Evolutionary conservation across 768 basidiomycete species (phyloP), one percentile per base, ranked within the genome.

Genomic region (Mycena crocata): DNA sequence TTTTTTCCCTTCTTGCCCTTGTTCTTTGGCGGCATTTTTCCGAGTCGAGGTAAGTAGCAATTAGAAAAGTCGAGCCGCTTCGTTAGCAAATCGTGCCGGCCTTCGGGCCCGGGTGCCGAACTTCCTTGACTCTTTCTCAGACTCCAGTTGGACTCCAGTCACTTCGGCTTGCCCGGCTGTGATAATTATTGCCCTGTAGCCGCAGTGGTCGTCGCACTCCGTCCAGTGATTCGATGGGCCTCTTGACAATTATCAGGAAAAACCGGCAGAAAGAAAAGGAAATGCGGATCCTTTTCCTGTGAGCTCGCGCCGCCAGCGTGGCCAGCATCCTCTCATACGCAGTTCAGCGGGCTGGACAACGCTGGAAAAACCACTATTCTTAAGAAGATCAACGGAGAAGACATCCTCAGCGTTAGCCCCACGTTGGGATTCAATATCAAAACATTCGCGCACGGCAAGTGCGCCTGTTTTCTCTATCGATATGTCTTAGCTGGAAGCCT

Each of bases 361-460:
- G 98, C 97, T 2, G 98, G 98, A 57, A 99, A 99, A 84, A 99
- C 98, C 2, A 99, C 97, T 2, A 98, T 99, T 70, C 80, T 99
- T 64, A 99, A 98, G 83, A 94, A 93, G 78, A 85, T 99, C 68
- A 96, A 93, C 67, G 92, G 90, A 24, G 97, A 99, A 80, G 93
- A 97, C 78, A 95, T 97, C 71, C 85, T 85, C 73, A 87, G 85
- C 56, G 90, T 99, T 60, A 94, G 92, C 73, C 98, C 98, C 2
- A 99, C 98, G 13, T 83, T 99, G 17, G 98, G 98, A 14, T 99
- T 99, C 86, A 98, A 99, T 78, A 99, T 99, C 85, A 97, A 96
- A 84, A 98, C 97, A 8, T 95, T 99, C 73, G 83, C 89, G 30
- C 93, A 98, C 78, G 87, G 91, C 79, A 93, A 92, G 95, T 98